These are phyloP conservation scores for Tylopilus vinaceipallidus DNA, from an alignment of 768 basidiomycete species.

Conservation along the genomic window DNA sequence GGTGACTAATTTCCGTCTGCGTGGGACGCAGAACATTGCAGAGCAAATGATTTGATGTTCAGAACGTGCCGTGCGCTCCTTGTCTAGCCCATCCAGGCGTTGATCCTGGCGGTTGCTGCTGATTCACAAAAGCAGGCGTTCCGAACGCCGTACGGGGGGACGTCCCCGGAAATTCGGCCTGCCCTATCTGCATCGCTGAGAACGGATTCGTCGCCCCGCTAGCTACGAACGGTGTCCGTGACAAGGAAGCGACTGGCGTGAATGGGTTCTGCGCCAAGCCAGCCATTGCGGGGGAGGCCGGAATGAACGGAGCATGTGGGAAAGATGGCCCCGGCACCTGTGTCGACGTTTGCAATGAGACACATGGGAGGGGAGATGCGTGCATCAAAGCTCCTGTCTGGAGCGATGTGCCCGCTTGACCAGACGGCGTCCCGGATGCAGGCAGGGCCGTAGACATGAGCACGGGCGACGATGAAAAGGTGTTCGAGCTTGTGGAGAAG, in stretches of 20 bases:
- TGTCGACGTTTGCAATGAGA: background rate
- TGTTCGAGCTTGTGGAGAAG: slow-evolving; percentile 9
- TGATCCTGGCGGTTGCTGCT: slow-evolving; percentile 24
- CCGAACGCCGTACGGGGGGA: slow-evolving; percentile 31
- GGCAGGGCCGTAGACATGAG: slow-evolving; percentile 3
- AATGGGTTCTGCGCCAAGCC: slow-evolving; percentile 25
- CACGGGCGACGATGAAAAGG: slow-evolving; percentile 14
- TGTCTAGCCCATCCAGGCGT: slow-evolving; percentile 19
- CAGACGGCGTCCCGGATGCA: slow-evolving; percentile 6
- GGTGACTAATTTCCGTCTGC: no score
- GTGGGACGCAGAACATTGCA: background rate
- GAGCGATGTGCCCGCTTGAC: slow-evolving; percentile 6
- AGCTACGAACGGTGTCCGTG: slow-evolving; percentile 28
- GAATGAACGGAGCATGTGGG: slow-evolving; percentile 3
- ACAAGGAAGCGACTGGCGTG: background rate
- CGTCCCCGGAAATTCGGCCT: slow-evolving; percentile 17
- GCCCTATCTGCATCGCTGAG: slow-evolving; percentile 14
- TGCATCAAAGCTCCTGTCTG: slow-evolving; percentile 8
- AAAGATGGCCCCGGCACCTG: slow-evolving; percentile 5
- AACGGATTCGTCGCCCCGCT: slow-evolving; percentile 16
- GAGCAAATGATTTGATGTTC: background rate
- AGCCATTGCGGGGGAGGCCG: background rate
- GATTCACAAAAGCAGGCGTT: slow-evolving; percentile 13
- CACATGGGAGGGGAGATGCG: background rate
- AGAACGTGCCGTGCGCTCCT: slow-evolving; percentile 16